Conservation (phyloP, 805 yeast species). For the Yarrowia sp. region DNA sequence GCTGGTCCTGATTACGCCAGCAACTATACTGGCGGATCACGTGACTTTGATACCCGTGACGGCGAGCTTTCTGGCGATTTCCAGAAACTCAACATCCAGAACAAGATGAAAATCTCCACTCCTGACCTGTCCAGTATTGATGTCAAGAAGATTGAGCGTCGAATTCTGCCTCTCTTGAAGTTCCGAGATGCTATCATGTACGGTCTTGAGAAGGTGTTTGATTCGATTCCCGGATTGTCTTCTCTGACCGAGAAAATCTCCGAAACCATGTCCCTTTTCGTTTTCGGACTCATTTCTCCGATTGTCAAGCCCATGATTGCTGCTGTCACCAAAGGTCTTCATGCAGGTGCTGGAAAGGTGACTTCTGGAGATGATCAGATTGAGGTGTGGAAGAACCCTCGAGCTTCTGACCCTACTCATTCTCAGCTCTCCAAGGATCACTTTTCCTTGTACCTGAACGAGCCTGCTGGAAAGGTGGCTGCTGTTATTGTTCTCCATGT, state of each 20-base stretch:
- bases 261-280: slow-evolving; percentile 32
- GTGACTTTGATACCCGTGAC: slow-evolving; percentile 10
- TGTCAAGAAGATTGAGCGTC: slow-evolving; percentile 13
- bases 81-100: slow-evolving; percentile 7
- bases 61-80: slow-evolving; percentile 7
- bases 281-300: slow-evolving; percentile 33
- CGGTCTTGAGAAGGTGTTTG: slow-evolving; percentile 30
- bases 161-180: slow-evolving; percentile 24
- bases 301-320: slow-evolving; percentile 32
- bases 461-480: slow-evolving; percentile 33
- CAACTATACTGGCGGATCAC: slow-evolving; percentile 10
- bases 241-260: slow-evolving; percentile 31
- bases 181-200: slow-evolving; percentile 28
- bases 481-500: slow-evolving; percentile 29
- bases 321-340: slow-evolving; percentile 28
- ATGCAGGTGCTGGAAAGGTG: slow-evolving; percentile 30
- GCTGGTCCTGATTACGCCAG: slow-evolving; percentile 21
- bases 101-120: slow-evolving; percentile 10
- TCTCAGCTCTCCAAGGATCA: slow-evolving; percentile 34
- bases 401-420: slow-evolving; percentile 32
- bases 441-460: slow-evolving; percentile 32
- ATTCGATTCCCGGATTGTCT: slow-evolving; percentile 31
- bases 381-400: slow-evolving; percentile 33
- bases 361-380: slow-evolving; percentile 33
- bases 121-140: slow-evolving; percentile 16